Conservation (phyloP, 306 rosid species). For the Macrotyloma uniflorum region DNA sequence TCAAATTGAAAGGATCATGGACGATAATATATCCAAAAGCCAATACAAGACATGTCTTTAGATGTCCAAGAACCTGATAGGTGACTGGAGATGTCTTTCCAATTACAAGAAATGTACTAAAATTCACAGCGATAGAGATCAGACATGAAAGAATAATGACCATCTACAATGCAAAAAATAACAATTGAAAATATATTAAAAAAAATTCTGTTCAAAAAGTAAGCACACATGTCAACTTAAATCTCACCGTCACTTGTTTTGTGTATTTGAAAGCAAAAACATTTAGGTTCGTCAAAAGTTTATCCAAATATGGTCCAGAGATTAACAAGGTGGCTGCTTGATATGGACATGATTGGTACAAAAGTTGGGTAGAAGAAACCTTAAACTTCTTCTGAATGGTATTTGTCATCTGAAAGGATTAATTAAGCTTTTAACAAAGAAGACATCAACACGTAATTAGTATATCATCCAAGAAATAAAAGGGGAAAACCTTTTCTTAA, state of each 20-base stretch:
- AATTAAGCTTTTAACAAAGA: constrained; percentile 61
- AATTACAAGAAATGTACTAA: constrained; percentile 93
- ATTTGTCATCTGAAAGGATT: constrained; percentile 82
- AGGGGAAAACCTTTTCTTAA: not conserved
- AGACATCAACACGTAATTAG: constrained; percentile 1
- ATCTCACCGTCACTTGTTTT: constrained; percentile 81
- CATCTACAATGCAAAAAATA: constrained; percentile 50
- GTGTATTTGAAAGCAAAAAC: constrained; percentile 87
- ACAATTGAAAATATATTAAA: not conserved
- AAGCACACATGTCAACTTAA: not conserved
- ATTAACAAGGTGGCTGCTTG: constrained; percentile 78
- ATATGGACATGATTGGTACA: constrained; percentile 93
- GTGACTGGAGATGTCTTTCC: constrained; percentile 97
- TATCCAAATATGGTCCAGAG: constrained; percentile 83
- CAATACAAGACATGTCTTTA: constrained; percentile 91
- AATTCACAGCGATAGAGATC: constrained; percentile 87
- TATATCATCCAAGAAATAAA: not conserved
- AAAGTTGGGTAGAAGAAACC: constrained; percentile 93
- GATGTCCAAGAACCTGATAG: constrained; percentile 95
- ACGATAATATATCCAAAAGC: constrained; percentile 85
- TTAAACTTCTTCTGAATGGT: constrained; percentile 90
- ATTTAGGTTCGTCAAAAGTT: constrained; percentile 67
- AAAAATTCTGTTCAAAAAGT: no score
- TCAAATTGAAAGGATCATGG: constrained; percentile 84
- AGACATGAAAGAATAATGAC: constrained; percentile 82